Base-by-base conservation (phyloP, 202 grass and related monocot species). In the Panicum virgatum region DNA sequence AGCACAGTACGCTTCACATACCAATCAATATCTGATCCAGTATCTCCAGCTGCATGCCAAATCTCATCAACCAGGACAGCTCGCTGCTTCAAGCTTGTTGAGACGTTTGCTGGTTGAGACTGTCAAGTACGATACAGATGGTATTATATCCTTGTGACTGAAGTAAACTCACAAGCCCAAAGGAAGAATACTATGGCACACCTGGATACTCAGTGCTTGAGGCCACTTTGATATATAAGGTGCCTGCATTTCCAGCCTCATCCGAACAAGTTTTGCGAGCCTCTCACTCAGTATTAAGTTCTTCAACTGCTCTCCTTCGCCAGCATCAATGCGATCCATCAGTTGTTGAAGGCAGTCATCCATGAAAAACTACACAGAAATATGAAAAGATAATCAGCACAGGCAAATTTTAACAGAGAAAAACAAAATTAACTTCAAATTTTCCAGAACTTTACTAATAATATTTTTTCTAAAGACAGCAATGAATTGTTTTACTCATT, bases 161-260 rank as follows among this genome's bases (percentile, higher is more conserved):
- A 82, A 65, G 68, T 52, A 66, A 83, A 73, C 22, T 15, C 5
- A 34, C 38, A 73, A n/a, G 44, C 6, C 46, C 40, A 34, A 77
- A 56, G 22, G 13, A 46, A 72, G 36, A 66, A 68, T 18, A 82
- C 45, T 44, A 82, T 66, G 77, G 60, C 54, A 34, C 62, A 96
- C 96, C 91, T 98, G 92, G 66, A 98, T 96, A 62, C 96, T 98
- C 69, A 98, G 78, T 25, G 92, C 96, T 79, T 96, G 96, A 89
- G 96, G 90, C 92, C 92, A 98, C 78, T 96, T 98, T 36, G 96
- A 93, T 78, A 96, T 83, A 76, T 93, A 98, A 82, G 89, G 89
- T 67, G 64, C 70, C 86, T 98, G 96, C 96, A 98, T 98, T 84
- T 93, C 87, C 83, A 96, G 82, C 65, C 96, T 92, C 62, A 92